Evolutionary conservation across 495 filamentous ascomycete species (phyloP).

Genomic region (Hyaloscypha finlandica): DNA sequence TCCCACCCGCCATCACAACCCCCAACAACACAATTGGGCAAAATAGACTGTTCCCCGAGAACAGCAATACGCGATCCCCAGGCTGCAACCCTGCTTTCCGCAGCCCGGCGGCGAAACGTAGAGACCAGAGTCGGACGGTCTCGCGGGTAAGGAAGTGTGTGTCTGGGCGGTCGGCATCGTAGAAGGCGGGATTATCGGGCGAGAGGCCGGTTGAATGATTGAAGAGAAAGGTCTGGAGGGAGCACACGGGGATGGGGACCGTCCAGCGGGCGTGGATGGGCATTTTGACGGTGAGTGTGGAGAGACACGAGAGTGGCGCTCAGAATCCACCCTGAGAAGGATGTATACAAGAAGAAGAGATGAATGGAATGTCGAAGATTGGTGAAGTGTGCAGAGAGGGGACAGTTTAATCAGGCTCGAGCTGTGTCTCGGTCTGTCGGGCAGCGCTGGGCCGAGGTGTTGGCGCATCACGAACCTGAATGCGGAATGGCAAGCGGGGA

Average conservation of each 20-base stretch:
- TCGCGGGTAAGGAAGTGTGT: conserved; percentile 55
- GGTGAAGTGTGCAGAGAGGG: too few species aligned
- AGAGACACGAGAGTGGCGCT: not conserved
- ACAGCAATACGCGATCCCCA: conserved; percentile 74
- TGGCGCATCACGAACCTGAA: too few species aligned
- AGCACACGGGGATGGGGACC: conserved; percentile 37
- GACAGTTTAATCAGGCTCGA: too few species aligned
- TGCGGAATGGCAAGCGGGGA: too few species aligned
- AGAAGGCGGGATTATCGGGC: conserved; percentile 40
- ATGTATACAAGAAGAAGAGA: too few species aligned
- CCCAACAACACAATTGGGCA: conserved; percentile 50
- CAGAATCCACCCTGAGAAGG: too few species aligned
- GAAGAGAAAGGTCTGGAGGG: conserved; percentile 45
- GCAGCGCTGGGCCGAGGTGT: not conserved
- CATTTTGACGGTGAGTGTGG: conserved; percentile 19
- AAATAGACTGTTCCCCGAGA: conserved; percentile 62
- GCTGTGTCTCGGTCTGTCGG: not conserved
- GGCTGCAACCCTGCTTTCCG: conserved; percentile 61
- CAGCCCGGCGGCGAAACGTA: conserved; percentile 73
- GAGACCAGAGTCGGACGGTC: conserved; percentile 67
- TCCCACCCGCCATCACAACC: conserved; percentile 50
- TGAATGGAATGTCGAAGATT: too few species aligned
- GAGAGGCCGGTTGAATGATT: conserved; percentile 36
- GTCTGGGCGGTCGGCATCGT: conserved; percentile 57
- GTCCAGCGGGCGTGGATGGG: conserved; percentile 44